phyloP scores from a whole-genome alignment of 495 filamentous ascomycete genomes.

The Penicillium silybi region DNA sequence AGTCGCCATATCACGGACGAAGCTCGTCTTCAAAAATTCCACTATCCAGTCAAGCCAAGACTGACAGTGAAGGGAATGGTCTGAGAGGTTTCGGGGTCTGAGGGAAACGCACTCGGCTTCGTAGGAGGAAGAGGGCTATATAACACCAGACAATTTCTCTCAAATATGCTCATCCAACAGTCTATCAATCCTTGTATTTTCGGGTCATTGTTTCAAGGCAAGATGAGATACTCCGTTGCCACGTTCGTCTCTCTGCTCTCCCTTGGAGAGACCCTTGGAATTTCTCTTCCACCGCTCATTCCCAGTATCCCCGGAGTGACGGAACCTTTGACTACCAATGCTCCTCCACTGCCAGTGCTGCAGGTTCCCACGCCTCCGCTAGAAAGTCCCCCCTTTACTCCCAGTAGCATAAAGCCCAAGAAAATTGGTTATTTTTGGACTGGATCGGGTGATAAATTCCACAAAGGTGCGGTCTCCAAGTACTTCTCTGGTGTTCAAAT shows the following conservation, averaged over 20 bases:
- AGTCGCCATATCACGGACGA: slow-evolving; percentile 17
- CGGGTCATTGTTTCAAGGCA: slow-evolving; percentile 3
- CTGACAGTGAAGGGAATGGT: too few relatives aligned
- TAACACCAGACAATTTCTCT: slow-evolving; percentile 21
- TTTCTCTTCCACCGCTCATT: slow-evolving; percentile 50
- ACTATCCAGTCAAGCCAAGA: not conserved
- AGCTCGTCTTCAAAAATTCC: slow-evolving; percentile 10
- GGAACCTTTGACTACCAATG: slow-evolving; percentile 45
- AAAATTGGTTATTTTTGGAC: slow-evolving; percentile 67
- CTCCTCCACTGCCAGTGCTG: slow-evolving; percentile 54
- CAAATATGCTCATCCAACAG: slow-evolving; percentile 26
- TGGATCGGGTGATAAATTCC: slow-evolving; percentile 55
- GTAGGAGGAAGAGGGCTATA: slow-evolving; percentile 11
- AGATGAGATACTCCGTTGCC: slow-evolving; percentile 23
- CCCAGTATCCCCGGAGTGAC: slow-evolving; percentile 57
- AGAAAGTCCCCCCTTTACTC: slow-evolving; percentile 49
- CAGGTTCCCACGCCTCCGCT: slow-evolving; percentile 56
- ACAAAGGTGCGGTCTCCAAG: slow-evolving; percentile 31
- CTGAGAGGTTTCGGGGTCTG: too few relatives aligned
- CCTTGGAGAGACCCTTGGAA: slow-evolving; percentile 20
- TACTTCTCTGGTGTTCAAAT: not conserved
- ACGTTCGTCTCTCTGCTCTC: slow-evolving; percentile 15
- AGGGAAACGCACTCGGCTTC: not conserved
- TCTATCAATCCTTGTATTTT: too few relatives aligned
- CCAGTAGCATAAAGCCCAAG: slow-evolving; percentile 57